Conservation (phyloP, 176 grass and related monocot species). For the Saccharum officinarum region DNA sequence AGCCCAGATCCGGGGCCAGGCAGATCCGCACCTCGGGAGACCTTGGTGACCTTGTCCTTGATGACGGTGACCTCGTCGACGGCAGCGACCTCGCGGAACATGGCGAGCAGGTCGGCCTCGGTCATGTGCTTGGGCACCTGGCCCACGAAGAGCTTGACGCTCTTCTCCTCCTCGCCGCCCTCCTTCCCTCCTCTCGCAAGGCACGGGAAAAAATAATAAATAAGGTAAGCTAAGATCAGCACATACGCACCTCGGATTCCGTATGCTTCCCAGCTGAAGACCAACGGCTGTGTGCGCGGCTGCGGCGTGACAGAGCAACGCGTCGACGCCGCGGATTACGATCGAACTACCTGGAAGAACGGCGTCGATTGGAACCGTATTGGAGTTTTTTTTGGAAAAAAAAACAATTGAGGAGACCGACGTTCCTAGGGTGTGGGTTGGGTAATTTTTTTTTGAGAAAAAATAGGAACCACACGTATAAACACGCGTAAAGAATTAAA, state of each 20-base stretch:
- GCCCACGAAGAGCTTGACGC: slow-evolving; percentile 85
- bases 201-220: too few relatives aligned
- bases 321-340: background rate
- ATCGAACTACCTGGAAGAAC: background rate
- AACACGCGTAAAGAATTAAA: too few relatives aligned
- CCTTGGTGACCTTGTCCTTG: slow-evolving; percentile 89
- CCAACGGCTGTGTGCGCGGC: background rate
- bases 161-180: slow-evolving; percentile 43
- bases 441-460: too few relatives aligned
- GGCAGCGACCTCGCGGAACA: slow-evolving; percentile 84
- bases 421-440: too few relatives aligned
- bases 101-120: slow-evolving; percentile 61
- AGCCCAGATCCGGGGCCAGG: slow-evolving; percentile 37
- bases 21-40: slow-evolving; percentile 78
- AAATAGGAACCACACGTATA: too few relatives aligned
- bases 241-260: slow-evolving; percentile 10
- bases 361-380: too few relatives aligned
- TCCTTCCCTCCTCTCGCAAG: background rate
- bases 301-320: background rate
- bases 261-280: slow-evolving; percentile 24
- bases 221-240: too few relatives aligned
- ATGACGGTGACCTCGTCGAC: slow-evolving; percentile 98
- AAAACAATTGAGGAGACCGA: too few relatives aligned
- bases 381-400: too few relatives aligned
- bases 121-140: slow-evolving; percentile 83